A percentile compares a stretch with the other conserved stretches of the same genome.
These are phyloP conservation scores for Diaporthe sp. DNA, from an alignment of 2,329 filamentous ascomycete species.

Conservation along the genomic window DNA sequence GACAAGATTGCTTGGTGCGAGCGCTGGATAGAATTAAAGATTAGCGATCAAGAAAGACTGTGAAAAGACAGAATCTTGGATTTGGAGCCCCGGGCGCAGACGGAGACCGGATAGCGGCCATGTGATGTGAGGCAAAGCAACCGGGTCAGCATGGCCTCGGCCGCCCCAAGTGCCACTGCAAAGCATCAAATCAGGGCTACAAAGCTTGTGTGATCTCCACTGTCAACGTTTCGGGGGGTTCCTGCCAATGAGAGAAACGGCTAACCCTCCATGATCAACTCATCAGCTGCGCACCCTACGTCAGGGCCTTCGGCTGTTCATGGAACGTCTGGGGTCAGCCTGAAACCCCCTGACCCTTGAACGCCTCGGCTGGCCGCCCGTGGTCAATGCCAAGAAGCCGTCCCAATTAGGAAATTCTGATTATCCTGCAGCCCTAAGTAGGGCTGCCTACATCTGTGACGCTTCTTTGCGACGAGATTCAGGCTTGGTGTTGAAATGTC, in stretches of 20 bases:
- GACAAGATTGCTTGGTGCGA: neutral
- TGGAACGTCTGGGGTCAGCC: conserved; percentile 19
- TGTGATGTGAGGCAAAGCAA: neutral
- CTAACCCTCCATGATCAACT: conserved; percentile 14
- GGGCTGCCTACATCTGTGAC: neutral
- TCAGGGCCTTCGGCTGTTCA: neutral
- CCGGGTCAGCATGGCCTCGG: neutral
- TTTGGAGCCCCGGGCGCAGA: neutral
- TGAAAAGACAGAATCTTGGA: neutral
- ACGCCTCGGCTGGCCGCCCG: neutral
- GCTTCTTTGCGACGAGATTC: neutral
- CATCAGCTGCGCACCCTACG: neutral
- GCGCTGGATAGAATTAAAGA: neutral
- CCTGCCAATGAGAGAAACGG: neutral
- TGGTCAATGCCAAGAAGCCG: neutral
- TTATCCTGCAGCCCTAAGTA: neutral
- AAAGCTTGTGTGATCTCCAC: conserved; percentile 17
- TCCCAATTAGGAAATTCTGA: conserved; percentile 37
- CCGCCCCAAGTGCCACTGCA: neutral
- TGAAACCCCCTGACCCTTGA: conserved; percentile 26
- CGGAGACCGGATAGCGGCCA: neutral
- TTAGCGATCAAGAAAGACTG: no score
- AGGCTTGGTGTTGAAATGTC: neutral
- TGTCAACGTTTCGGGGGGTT: neutral
- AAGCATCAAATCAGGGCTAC: conserved; percentile 1